These are phyloP conservation scores for Ogataea philodendri DNA, from an alignment of 805 yeast species.

Conservation along the genomic window DNA sequence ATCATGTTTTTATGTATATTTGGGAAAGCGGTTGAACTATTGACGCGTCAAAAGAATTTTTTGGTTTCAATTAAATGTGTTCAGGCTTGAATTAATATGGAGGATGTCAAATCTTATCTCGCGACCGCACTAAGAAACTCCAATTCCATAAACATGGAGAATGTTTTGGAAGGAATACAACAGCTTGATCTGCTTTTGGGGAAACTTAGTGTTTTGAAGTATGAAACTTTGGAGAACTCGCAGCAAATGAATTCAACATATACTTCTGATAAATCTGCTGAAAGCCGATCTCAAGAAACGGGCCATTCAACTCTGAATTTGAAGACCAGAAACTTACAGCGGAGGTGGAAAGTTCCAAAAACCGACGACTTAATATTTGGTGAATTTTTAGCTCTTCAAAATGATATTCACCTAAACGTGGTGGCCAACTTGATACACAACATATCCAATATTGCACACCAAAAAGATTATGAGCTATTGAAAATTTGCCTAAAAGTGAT, in stretches of 20 bases:
- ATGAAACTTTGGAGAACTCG: no score
- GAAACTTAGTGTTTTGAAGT: slow-evolving; percentile 4
- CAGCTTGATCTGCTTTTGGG: slow-evolving; percentile 2
- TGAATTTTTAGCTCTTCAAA: slow-evolving; percentile 48
- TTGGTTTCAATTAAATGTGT: no score
- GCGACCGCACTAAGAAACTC: background rate
- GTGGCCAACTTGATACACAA: slow-evolving; percentile 36
- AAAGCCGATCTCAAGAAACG: no score
- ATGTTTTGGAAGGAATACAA: background rate
- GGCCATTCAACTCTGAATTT: no score
- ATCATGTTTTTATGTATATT: no score
- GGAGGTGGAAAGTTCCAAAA: slow-evolving; percentile 8
- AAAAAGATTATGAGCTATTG: slow-evolving; percentile 17
- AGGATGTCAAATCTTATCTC: no score
- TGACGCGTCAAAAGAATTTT: no score
- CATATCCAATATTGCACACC: slow-evolving; percentile 16
- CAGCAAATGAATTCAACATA: no score
- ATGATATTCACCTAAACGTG: slow-evolving; percentile 51
- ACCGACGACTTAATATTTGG: slow-evolving; percentile 4
- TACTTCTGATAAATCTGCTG: no score
- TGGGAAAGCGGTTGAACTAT: no score
- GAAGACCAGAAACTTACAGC: background rate
- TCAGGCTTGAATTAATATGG: no score
- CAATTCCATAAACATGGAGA: background rate
- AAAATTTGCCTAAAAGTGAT: slow-evolving; percentile 38